These are phyloP conservation scores for Lentinus brumalis DNA, from an alignment of 768 basidiomycete genomes.

Conservation along the genomic window DNA sequence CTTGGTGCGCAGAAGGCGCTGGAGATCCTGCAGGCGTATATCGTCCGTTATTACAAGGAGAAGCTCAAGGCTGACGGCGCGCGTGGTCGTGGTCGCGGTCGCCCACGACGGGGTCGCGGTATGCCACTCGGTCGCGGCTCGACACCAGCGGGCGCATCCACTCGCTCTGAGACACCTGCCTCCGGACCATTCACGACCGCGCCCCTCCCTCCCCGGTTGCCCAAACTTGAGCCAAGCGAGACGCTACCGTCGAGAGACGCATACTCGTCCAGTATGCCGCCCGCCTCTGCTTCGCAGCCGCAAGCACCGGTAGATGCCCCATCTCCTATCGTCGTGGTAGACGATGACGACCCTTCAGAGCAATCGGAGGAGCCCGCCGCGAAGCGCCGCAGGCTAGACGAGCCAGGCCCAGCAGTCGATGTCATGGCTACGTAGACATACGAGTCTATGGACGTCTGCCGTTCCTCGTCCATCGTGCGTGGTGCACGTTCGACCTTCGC, in stretches of 20 bases:
- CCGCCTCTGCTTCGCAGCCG: slow-evolving; percentile 23
- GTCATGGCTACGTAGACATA: slow-evolving; percentile 8
- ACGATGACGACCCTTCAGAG: slow-evolving; percentile 46
- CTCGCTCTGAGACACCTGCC: slow-evolving; percentile 18
- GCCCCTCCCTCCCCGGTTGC: slow-evolving; percentile 36
- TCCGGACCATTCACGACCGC: slow-evolving; percentile 48
- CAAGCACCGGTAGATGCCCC: slow-evolving; percentile 32
- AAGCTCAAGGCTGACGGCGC: slow-evolving; percentile 49
- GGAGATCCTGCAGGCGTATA: slow-evolving; percentile 79
- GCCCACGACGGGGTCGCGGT: slow-evolving; percentile 47
- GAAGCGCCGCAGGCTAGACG: slow-evolving; percentile 52
- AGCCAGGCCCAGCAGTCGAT: slow-evolving; percentile 15
- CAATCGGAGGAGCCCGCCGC: slow-evolving; percentile 50
- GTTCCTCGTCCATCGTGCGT: slow-evolving; percentile 2
- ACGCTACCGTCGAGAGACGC: slow-evolving; percentile 21
- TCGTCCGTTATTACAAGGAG: slow-evolving; percentile 85
- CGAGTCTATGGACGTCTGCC: background rate
- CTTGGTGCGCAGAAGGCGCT: slow-evolving; percentile 84
- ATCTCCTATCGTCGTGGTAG: slow-evolving; percentile 62
- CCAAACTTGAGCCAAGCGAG: slow-evolving; percentile 17
- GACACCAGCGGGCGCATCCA: slow-evolving; percentile 24
- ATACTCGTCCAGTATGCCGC: background rate
- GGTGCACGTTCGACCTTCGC: background rate
- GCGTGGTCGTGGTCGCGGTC: slow-evolving; percentile 33
- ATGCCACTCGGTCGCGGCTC: slow-evolving; percentile 33